phyloP scores from a whole-genome alignment of 192 early-diverging fungal species.

The Dimargaris xerosporica region DNA sequence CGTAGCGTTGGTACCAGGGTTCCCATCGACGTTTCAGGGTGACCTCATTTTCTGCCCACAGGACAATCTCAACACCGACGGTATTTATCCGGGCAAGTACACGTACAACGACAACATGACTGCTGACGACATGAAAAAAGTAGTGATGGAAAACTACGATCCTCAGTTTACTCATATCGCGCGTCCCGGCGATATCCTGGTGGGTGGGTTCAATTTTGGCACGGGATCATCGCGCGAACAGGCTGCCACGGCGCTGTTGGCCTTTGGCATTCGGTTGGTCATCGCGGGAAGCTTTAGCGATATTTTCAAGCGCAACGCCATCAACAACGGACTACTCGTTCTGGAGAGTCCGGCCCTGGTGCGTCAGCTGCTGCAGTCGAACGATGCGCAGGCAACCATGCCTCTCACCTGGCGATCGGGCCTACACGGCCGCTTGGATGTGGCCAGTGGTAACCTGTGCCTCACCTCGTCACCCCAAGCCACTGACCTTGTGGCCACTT shows the following conservation, averaged over 20 bases:
- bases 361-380: conserved; percentile 39
- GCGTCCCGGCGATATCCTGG: conserved; percentile 62
- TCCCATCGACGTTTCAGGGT: conserved; percentile 57
- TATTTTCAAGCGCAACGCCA: conserved; percentile 96
- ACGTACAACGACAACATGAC: conserved; percentile 94
- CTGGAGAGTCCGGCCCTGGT: conserved; percentile 80
- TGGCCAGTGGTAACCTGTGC: conserved; percentile 48
- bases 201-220: conserved; percentile 93
- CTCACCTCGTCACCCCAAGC: not conserved
- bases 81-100: conserved; percentile 96
- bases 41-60: conserved; percentile 77
- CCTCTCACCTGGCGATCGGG: conserved; percentile 60
- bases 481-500: conserved; percentile 14
- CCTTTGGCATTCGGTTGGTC: conserved; percentile 69
- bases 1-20: conserved; percentile 41
- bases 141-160: conserved; percentile 99
- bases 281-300: conserved; percentile 91
- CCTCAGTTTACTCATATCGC: conserved; percentile 59
- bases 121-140: conserved; percentile 74
- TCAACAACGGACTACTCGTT: conserved; percentile 92
- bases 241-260: conserved; percentile 86
- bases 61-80: conserved; percentile 98
- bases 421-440: conserved; percentile 48
- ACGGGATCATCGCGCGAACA: conserved; percentile 96
- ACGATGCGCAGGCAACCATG: conserved; percentile 14